Evolutionary conservation across 495 filamentous ascomycete species (phyloP).

Genomic region (Lasiosphaeria ovina): DNA sequence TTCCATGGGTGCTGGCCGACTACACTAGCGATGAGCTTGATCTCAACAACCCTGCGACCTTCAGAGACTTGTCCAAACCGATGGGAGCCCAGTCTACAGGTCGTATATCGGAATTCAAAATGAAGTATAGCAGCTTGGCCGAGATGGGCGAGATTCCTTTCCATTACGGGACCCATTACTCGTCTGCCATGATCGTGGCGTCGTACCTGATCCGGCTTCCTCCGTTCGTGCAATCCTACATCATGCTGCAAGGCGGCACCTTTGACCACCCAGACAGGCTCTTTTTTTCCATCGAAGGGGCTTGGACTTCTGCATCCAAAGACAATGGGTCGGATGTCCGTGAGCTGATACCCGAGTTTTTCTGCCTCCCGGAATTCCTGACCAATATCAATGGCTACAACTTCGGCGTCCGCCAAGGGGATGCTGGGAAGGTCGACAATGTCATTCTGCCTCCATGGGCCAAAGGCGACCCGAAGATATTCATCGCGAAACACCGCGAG

Average conservation of each 20-base stretch:
- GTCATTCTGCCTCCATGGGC: slow-evolving; percentile 93
- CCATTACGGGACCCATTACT: slow-evolving; percentile 98
- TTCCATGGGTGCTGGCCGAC: slow-evolving; percentile 94
- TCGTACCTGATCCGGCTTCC: slow-evolving; percentile 94
- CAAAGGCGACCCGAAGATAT: slow-evolving; percentile 93
- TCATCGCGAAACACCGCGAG: slow-evolving; percentile 90
- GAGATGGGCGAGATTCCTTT: slow-evolving; percentile 92
- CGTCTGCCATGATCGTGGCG: slow-evolving; percentile 97
- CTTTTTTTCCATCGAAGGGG: slow-evolving; percentile 88
- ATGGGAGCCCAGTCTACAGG: slow-evolving; percentile 89
- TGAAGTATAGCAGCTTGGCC: slow-evolving; percentile 81
- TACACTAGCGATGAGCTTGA: slow-evolving; percentile 97
- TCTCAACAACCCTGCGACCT: slow-evolving; percentile 74
- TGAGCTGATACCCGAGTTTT: slow-evolving; percentile 94
- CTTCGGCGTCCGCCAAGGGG: slow-evolving; percentile 82
- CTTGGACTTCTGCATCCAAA: slow-evolving; percentile 85
- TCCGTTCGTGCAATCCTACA: slow-evolving; percentile 92
- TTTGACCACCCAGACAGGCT: slow-evolving; percentile 96
- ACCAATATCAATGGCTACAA: slow-evolving; percentile 90
- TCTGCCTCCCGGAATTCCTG: slow-evolving; percentile 91
- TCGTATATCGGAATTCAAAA: slow-evolving; percentile 72
- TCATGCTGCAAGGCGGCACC: slow-evolving; percentile 93
- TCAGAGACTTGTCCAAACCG: slow-evolving; percentile 89
- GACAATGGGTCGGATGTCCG: slow-evolving; percentile 92
- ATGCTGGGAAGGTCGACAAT: slow-evolving; percentile 72